Evolutionary conservation across 2,329 filamentous ascomycete genomes (phyloP), one percentile per base, ranked within the genome.

Genomic region (Scedosporium boydii): DNA sequence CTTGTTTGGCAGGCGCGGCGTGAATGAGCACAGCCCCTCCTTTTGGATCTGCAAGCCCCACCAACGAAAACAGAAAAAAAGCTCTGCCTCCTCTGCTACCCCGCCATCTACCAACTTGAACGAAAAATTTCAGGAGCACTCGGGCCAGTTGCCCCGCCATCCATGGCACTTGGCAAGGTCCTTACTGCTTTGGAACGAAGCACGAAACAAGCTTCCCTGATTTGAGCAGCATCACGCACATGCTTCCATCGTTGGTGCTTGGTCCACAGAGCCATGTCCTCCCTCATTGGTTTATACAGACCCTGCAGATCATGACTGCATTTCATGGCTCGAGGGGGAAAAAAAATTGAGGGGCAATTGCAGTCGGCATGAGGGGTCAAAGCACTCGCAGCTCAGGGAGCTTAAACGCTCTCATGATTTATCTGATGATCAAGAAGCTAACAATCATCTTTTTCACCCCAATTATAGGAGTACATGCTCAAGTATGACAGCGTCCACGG

Each of bases 401-500:
- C 44, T 46, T 46, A 46, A 21, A 12, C 14, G 44, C 44, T 46
- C 44, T 46, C 44, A 46, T 46, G 18, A 21, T 7, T n/a, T 12
- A 16, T 46, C 14, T 46, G 14, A 46, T 21, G 44, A 46, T n/a
- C 44, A 16, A n/a, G 44, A 6, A 46, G 44, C 44, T 46, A 46
- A 46, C 44, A 34, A 34, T 46, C 12, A n/a, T 46, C 6, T 46
- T 46, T 46, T 46, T 46, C 44, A 4, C 44, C 44, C 44, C 44
- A 46, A 46, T 27, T 29, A 41, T 42, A 96, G 92, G 91, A 90
- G 76, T 98, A 98, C 88, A 98, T 98, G 95, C 89, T 99, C 82
- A 96, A 96, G 86, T 98, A 98, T 80, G 95, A 99, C 85, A 92
- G 90, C 72, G 92, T 90, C 78, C 95, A 99, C 87, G 95, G 95